Evolutionary conservation across 1,284 basidiomycete species (phyloP).

Genomic region (Vanrija humicola): DNA sequence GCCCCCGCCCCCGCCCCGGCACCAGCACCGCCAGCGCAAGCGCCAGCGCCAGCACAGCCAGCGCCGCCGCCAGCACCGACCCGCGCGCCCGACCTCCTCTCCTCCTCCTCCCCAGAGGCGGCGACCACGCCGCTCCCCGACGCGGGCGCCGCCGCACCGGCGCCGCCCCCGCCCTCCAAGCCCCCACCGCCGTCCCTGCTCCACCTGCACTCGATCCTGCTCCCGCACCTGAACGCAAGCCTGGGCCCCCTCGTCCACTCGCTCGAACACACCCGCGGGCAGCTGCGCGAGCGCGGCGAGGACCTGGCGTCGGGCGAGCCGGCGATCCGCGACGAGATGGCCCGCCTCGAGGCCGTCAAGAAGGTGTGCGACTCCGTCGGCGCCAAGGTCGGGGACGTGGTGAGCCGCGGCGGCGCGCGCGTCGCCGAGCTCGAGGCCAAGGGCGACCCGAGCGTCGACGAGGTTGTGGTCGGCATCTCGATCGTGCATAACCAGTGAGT

Average conservation of each 20-base stretch:
- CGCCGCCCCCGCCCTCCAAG: conserved; percentile 75
- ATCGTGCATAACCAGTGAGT: conserved; percentile 94
- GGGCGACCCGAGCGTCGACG: conserved; percentile 63
- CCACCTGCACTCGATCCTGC: conserved; percentile 74
- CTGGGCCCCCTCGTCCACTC: conserved; percentile 63
- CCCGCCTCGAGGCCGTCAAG: conserved; percentile 86
- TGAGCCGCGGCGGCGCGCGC: conserved; percentile 63
- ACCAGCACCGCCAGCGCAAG: not conserved
- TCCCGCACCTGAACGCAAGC: conserved; percentile 68
- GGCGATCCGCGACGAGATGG: conserved; percentile 92
- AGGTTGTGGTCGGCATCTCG: conserved; percentile 87
- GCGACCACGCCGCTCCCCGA: conserved; percentile 38
- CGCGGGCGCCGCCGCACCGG: conserved; percentile 36
- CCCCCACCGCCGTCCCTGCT: conserved; percentile 69
- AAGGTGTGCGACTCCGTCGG: conserved; percentile 82
- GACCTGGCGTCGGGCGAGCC: conserved; percentile 86
- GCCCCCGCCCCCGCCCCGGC: conserved; percentile 11
- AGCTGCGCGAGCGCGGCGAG: conserved; percentile 70
- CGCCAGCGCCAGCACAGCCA: not conserved
- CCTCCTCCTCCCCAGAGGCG: conserved; percentile 35
- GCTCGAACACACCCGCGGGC: conserved; percentile 65
- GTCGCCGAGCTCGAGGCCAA: conserved; percentile 66
- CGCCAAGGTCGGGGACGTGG: conserved; percentile 60
- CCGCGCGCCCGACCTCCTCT: conserved; percentile 24
- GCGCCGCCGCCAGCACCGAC: not conserved